Conservation (phyloP, 139 green algal genomes). For the Coccomyxa sp. region DNA sequence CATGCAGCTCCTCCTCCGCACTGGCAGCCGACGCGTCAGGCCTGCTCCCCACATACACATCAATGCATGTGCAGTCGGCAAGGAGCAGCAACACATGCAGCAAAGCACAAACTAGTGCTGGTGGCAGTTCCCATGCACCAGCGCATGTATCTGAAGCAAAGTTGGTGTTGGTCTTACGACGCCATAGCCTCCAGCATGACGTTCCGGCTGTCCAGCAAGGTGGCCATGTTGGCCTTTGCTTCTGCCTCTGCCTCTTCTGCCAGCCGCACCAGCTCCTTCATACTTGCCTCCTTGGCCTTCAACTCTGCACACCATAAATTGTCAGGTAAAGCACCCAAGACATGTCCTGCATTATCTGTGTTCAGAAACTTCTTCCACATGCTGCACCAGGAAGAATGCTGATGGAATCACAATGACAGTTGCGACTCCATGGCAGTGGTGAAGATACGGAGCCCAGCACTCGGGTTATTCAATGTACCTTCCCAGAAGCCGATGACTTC, state of each 20-base stretch:
- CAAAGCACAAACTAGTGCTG: not conserved
- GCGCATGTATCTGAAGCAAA: not conserved
- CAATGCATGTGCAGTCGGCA: not conserved
- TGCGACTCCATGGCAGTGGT: not conserved
- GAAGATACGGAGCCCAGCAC: not conserved
- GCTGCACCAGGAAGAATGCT: not conserved
- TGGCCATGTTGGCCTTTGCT: slow-evolving; percentile 58
- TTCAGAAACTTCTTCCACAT: not conserved
- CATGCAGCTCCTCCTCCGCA: not conserved
- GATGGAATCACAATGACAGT: not conserved
- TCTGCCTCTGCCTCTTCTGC: slow-evolving; percentile 59
- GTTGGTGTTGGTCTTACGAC: not conserved
- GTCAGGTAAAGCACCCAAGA: not conserved
- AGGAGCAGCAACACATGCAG: not conserved
- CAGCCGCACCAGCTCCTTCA: slow-evolving; percentile 72
- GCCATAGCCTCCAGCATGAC: slow-evolving; percentile 39
- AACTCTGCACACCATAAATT: slow-evolving; percentile 37
- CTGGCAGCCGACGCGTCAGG: not conserved
- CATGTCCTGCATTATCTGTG: not conserved
- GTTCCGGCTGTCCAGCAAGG: slow-evolving; percentile 41
- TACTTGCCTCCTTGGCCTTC: slow-evolving; percentile 72
- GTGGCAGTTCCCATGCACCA: not conserved
- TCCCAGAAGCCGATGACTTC: slow-evolving; percentile 78
- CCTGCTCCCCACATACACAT: not conserved
- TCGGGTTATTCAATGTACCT: slow-evolving; percentile 22